Percentiles rank a stretch among this genome's conserved stretches.
These are phyloP conservation scores for Periconia digitata DNA, from an alignment of 2,329 filamentous ascomycete species.

Conservation along the genomic window DNA sequence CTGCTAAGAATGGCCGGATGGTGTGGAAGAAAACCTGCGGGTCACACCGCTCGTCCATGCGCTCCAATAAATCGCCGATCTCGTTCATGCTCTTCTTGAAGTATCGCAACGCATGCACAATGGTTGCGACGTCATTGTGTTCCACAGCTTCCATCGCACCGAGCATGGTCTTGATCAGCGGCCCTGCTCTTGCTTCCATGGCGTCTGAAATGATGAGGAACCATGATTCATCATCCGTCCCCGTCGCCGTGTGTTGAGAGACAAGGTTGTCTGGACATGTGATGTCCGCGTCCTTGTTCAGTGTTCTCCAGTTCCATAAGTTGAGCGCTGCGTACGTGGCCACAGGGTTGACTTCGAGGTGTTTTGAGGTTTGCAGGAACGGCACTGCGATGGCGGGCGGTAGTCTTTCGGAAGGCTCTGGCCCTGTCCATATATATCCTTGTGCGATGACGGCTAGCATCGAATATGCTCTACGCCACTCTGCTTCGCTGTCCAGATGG, in stretches of 20 bases:
- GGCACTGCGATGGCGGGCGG: conserved; percentile 35
- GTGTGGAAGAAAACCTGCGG: conserved; percentile 55
- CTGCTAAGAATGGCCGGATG: conserved; percentile 55
- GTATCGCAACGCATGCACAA: conserved; percentile 44
- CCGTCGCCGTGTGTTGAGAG: conserved; percentile 33
- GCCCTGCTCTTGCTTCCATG: conserved; percentile 54
- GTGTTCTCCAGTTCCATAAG: conserved; percentile 38
- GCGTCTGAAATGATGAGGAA: conserved; percentile 57
- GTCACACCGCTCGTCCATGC: conserved; percentile 55
- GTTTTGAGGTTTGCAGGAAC: conserved; percentile 28
- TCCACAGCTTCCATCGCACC: conserved; percentile 51
- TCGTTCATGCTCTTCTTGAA: conserved; percentile 48
- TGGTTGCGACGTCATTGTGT: conserved; percentile 36
- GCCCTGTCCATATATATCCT: conserved; percentile 78
- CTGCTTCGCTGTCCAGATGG: conserved; percentile 72
- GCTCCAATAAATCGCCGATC: conserved; percentile 44
- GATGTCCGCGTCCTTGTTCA: conserved; percentile 20
- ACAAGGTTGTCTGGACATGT: conserved; percentile 33
- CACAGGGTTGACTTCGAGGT: conserved; percentile 36
- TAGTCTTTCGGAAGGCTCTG: conserved; percentile 61
- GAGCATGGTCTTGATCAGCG: conserved; percentile 50
- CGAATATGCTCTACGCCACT: conserved; percentile 81
- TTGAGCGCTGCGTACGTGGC: conserved; percentile 39
- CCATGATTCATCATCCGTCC: conserved; percentile 40
- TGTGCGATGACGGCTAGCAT: conserved; percentile 73